Evolutionary conservation across 345 rosid species (phyloP), one percentile per base, ranked within the genome.

Genomic region (Gynandropsis gynandra): DNA sequence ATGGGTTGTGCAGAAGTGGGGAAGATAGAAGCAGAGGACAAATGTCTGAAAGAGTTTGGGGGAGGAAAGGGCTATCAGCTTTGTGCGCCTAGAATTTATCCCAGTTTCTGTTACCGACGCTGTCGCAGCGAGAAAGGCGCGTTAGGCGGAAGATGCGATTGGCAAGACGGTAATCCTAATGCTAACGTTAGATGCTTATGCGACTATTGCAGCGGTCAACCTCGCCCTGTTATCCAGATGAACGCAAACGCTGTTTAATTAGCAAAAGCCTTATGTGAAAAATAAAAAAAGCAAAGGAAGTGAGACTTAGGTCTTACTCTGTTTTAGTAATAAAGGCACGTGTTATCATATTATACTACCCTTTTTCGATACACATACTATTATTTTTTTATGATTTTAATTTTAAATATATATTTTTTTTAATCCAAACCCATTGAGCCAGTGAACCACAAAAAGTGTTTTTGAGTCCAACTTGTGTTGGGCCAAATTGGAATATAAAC

Each of bases 181-280:
- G 4, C 29, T 37, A 12, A 15, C 7, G 60, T 52, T 47, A 58
- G 41, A 16, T 65, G 70, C 54, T 58, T 65, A 17, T 65, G 70
- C 17, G 64, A 65, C 34, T 65, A 1, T 34, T 66, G 70, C 47
- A 33, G 27, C 19, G 65, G 53, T 34, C 24, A 46, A 11, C 70
- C 65, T 39, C 42, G 4, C 27, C 41, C 11, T 13, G 18, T 17
- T 11, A 37, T 37, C 13, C 19, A 18, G 31, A 12, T n/a, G 49
- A 47, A 57, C 13, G 7, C 27, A 33, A 15, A 47, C 6, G 13
- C 41, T 32, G 10, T 5, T 24, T 24, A 24, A 5, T 24, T 24
- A 24, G 29, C 29, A 24, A 24, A 24, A 24, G 29, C 29, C 29
- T 2, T 24, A 24, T 24, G 29, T 2, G 29, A 24, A 24, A 24